These are phyloP conservation scores for Plasmodium knowlesi DNA, from an alignment of 169 alveolate genomes.

Conservation along the genomic window DNA sequence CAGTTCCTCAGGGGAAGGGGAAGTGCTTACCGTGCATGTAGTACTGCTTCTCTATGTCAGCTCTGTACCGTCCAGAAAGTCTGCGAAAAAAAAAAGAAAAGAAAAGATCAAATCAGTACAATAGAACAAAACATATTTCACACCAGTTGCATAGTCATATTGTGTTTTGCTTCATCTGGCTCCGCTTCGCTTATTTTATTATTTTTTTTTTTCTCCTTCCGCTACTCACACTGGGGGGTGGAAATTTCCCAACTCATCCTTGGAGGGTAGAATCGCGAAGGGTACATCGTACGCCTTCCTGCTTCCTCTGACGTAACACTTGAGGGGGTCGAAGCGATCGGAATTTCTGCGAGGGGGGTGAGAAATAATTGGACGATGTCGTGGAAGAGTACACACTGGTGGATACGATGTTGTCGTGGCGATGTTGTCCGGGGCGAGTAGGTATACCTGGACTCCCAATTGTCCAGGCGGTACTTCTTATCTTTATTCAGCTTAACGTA, in stretches of 20 bases:
- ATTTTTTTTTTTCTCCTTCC: background rate
- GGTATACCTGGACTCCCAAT: conserved; percentile 90
- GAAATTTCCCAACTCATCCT: conserved; percentile 91
- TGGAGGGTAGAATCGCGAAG: conserved; percentile 83
- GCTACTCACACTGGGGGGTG: conserved; percentile 88
- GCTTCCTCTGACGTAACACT: conserved; percentile 89
- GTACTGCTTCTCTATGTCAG: conserved; percentile 89
- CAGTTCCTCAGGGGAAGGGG: background rate
- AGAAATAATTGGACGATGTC: background rate
- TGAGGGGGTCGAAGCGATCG: conserved; percentile 87
- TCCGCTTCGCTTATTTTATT: background rate
- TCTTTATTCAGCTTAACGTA: conserved; percentile 87
- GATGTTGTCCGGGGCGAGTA: background rate
- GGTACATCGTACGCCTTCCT: conserved; percentile 87
- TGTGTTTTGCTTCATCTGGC: background rate
- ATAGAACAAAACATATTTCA: background rate
- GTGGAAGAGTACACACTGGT: too few relatives aligned
- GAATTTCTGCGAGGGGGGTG: conserved; percentile 78
- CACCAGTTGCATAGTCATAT: background rate
- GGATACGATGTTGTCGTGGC: too few relatives aligned
- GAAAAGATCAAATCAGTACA: background rate
- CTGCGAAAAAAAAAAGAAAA: conserved; percentile 40
- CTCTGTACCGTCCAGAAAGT: conserved; percentile 85
- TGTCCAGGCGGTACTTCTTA: conserved; percentile 87
- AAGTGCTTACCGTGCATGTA: conserved; percentile 82